Base-by-base conservation (phyloP, 148 eudicot genomes). In the Chenopodium suecicum region DNA sequence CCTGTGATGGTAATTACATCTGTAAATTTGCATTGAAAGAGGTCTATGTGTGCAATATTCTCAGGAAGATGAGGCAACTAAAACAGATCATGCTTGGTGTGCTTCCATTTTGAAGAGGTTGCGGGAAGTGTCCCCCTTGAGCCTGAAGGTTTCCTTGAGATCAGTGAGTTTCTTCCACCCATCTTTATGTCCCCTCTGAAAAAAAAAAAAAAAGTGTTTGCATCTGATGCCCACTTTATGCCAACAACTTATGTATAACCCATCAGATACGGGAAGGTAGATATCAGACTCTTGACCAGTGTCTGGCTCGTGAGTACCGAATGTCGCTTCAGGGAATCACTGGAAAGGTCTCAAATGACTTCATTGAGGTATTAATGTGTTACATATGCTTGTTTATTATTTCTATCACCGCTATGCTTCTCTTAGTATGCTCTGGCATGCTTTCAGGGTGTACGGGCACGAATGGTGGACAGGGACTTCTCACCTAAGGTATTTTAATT, bases 71-170 rank as follows among this genome's bases (percentile, higher is more conserved):
- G 98, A 93, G 86, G 91, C 91, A 44, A 86, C 89, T 50, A 90
- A 86, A 82, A 86, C 91, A 13, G 90, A 91, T 32, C 92, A 95
- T 85, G 85, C 85, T 34, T 95, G 96, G 93, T 95, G 93, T 74
- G 86, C 79, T 63, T 84, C 93, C 58, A 88, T 94, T 71, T 78
- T 95, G 66, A 90, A 87, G 83, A 92, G 87, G 80, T 86, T 95
- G 19, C 86, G 84, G 70, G 88, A 91, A 83, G 88, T 89, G 41
- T 89, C 97, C 16, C 98, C 98, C 17, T 88, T 93, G 88, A 90
- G 98, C 89, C 90, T 95, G 90, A 95, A 95, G 84, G 92, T 93
- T 84, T 80, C 98, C 72, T 86, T 95, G 82, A 84, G 91, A 93
- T 91, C 97, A 37, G 98, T 95, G 73, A 87, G 97, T 93, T 14